Evolutionary conservation across 2,329 filamentous ascomycete species (phyloP).

Genomic region (Sarocladiaceae sp.): DNA sequence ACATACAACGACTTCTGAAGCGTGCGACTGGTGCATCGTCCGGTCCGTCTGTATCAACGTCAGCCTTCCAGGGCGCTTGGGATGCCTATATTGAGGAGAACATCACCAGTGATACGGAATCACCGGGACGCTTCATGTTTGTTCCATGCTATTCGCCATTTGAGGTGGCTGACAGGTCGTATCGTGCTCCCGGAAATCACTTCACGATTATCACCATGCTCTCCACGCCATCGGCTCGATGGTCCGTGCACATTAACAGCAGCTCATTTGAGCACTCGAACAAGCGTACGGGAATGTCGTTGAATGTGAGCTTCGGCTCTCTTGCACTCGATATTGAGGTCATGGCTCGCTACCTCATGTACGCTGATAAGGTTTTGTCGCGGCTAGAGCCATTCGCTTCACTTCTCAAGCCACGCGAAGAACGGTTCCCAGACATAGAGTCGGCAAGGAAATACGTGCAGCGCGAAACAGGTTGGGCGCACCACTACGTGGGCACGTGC

Average conservation of each 20-base stretch:
- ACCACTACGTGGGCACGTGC: slow-evolving; percentile 43
- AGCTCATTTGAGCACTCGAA: slow-evolving; percentile 19
- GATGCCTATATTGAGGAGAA: neutral
- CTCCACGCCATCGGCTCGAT: slow-evolving; percentile 56
- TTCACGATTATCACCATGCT: slow-evolving; percentile 24
- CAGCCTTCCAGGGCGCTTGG: neutral
- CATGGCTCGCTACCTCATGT: slow-evolving; percentile 37
- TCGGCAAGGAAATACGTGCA: slow-evolving; percentile 28
- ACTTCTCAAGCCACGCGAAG: slow-evolving; percentile 27
- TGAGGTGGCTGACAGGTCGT: neutral
- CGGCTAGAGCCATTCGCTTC: slow-evolving; percentile 33
- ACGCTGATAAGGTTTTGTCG: slow-evolving; percentile 26
- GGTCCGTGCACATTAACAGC: slow-evolving; percentile 51
- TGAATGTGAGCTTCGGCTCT: slow-evolving; percentile 54
- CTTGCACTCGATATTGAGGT: slow-evolving; percentile 53
- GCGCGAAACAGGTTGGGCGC: slow-evolving; percentile 29
- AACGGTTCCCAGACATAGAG: slow-evolving; percentile 14
- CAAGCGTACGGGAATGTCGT: slow-evolving; percentile 26
- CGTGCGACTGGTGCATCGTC: neutral
- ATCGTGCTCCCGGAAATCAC: slow-evolving; percentile 8
- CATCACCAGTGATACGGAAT: neutral
- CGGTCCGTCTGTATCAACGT: neutral
- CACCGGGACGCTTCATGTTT: neutral
- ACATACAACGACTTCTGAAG: neutral
- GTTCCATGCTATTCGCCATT: neutral